A percentile compares a stretch with the other conserved stretches of the same genome.
These are phyloP conservation scores for Haematococcus lacustris DNA, from an alignment of 139 green algal species.

Conservation along the genomic window DNA sequence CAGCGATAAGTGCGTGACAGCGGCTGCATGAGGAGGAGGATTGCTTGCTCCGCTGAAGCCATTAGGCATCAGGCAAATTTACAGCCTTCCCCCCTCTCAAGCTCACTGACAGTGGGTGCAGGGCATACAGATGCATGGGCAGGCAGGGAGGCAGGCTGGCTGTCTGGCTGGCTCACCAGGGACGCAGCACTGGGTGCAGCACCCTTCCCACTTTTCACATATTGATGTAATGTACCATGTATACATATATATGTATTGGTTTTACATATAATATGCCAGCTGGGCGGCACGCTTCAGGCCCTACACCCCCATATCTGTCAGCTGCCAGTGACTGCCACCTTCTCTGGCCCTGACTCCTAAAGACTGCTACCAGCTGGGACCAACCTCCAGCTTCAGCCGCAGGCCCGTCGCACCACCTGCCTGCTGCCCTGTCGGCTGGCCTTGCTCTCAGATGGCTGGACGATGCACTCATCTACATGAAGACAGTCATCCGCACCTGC, in stretches of 20 bases:
- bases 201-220: no score
- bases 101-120: background rate
- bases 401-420: background rate
- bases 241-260: no score
- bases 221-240: no score
- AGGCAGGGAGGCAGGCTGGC: background rate
- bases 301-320: no score
- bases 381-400: background rate
- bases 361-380: background rate
- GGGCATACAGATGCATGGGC: background rate
- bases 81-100: background rate
- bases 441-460: conserved; percentile 8
- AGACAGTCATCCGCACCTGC: conserved; percentile 1
- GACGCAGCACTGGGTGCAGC: background rate
- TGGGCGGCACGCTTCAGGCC: no score
- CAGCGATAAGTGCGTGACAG: conserved; percentile 2
- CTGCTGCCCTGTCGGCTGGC: background rate
- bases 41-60: background rate
- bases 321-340: background rate
- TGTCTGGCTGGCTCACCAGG: background rate
- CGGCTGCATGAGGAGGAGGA: background rate
- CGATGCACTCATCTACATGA: conserved; percentile 11
- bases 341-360: background rate
- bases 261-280: no score
- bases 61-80: background rate